These are phyloP conservation scores for Globisporangium barbulae DNA, from an alignment of 352 stramenopile genomes.

Conservation along the genomic window DNA sequence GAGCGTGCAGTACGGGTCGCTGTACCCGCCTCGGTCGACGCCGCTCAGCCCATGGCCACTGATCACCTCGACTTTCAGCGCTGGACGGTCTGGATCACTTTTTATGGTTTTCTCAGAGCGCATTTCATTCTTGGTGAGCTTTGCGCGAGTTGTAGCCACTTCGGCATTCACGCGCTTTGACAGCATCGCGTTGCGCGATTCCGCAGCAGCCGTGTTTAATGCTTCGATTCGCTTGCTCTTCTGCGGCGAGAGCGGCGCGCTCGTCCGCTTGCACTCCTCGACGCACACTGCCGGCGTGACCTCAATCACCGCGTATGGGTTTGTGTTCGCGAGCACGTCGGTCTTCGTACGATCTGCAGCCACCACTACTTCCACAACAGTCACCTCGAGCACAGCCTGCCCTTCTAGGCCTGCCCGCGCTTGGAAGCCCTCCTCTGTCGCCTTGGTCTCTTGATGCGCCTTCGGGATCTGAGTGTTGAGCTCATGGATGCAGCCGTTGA, in stretches of 20 bases:
- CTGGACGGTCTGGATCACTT: conserved; percentile 24
- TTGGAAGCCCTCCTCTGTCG: conserved; percentile 61
- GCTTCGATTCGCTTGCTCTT: conserved; percentile 47
- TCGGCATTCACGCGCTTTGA: conserved; percentile 49
- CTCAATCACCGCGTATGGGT: conserved; percentile 62
- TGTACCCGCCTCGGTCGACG: conserved; percentile 64
- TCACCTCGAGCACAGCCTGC: conserved; percentile 55
- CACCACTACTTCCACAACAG: conserved; percentile 32
- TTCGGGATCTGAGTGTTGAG: conserved; percentile 57
- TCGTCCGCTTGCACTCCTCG: conserved; percentile 51
- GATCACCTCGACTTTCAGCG: conserved; percentile 53
- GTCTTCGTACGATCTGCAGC: conserved; percentile 25
- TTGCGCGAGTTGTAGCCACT: conserved; percentile 51
- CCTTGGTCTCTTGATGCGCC: conserved; percentile 50
- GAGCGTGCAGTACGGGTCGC: conserved; percentile 72
- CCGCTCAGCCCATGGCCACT: conserved; percentile 56
- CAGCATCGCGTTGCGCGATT: conserved; percentile 42
- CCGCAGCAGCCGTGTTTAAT: conserved; percentile 27
- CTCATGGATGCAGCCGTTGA: conserved; percentile 77
- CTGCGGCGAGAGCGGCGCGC: conserved; percentile 35
- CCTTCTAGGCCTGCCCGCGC: conserved; percentile 47
- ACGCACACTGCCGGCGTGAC: conserved; percentile 51
- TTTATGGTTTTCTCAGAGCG: conserved; percentile 45
- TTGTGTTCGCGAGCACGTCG: conserved; percentile 27
- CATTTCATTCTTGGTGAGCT: conserved; percentile 55